Conservation (phyloP, 2,329 filamentous ascomycete species). For the Pseudogymnoascus sp. region DNA sequence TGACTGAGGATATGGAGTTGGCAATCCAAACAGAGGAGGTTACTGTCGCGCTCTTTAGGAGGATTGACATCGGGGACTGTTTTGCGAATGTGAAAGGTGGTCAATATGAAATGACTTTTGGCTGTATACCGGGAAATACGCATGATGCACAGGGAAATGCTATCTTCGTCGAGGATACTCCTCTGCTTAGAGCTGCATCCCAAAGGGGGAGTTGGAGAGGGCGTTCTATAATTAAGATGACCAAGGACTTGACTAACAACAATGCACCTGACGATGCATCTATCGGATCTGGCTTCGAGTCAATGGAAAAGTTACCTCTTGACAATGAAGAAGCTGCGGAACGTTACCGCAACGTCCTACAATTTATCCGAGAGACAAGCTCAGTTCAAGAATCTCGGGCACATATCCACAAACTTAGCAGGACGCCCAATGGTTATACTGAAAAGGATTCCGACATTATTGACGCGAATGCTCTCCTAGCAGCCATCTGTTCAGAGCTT, state of each 20-base stretch:
- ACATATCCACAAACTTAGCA: conserved; percentile 23
- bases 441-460: conserved; percentile 30
- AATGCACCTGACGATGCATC: conserved; percentile 30
- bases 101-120: conserved; percentile 43
- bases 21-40: conserved; percentile 43
- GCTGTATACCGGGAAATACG: conserved; percentile 29
- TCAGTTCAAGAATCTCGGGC: conserved; percentile 31
- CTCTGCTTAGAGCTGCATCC: conserved; percentile 37
- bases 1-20: conserved; percentile 45
- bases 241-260: conserved; percentile 32
- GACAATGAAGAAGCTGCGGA: conserved; percentile 37
- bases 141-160: conserved; percentile 33
- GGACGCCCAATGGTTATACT: conserved; percentile 12
- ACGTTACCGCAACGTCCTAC: conserved; percentile 36
- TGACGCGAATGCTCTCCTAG: conserved; percentile 38
- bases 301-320: conserved; percentile 36
- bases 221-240: conserved; percentile 21
- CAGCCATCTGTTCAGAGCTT: conserved; percentile 41
- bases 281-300: conserved; percentile 31
- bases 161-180: conserved; percentile 37
- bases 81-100: conserved; percentile 47
- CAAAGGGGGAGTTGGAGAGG: conserved; percentile 20
- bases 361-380: conserved; percentile 33
- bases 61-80: conserved; percentile 43
- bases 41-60: conserved; percentile 39